Base-by-base conservation (phyloP, 441 rosid species). In the Omphalea diandra region DNA sequence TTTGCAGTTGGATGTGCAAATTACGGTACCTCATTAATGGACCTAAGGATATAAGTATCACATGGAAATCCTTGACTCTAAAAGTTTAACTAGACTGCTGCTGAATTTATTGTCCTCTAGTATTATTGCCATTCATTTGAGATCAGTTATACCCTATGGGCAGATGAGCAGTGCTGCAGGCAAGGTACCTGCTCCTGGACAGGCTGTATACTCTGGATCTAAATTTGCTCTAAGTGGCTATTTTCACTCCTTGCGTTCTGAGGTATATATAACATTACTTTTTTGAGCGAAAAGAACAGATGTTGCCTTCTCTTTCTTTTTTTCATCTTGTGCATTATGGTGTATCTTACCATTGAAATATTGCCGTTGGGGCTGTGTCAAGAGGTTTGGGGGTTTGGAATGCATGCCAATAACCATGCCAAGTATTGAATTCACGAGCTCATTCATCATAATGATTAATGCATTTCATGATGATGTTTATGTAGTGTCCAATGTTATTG, bases 121-220 rank as follows among this genome's bases (percentile, higher is more conserved):
- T 32, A 1, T 33, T 12, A 20, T 22, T 52, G 15, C 7, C 22
- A 24, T 10, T 35, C 35, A 35, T 2, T 35, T n/a, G 29, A 52
- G n/a, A 50, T 35, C 31, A 31, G 41, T 47, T 53, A 12, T 52
- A 20, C 9, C 56, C 64, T 17, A 40, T 55, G 32, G 58, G 77
- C 83, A 91, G 98, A 88, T 94, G 86, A 94, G 98, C 83, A 94
- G 98, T 84, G 98, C 97, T 31, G 98, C 98, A 43, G 98, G 97
- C 65, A 94, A 94, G 83, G 83, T 88, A 70, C 97, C 97, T 36
- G 81, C 95, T 68, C 98, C 98, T 7, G 97, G 97, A 71, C 98
- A 94, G 76, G 95, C 96, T 50, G 89, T 86, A 52, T 91, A 94
- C 81, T 85, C 97, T 65, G 97, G 96, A 73, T 88, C 98, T 53